These are phyloP conservation scores for Pluteus cervinus DNA, from an alignment of 768 basidiomycete genomes.

Conservation along the genomic window DNA sequence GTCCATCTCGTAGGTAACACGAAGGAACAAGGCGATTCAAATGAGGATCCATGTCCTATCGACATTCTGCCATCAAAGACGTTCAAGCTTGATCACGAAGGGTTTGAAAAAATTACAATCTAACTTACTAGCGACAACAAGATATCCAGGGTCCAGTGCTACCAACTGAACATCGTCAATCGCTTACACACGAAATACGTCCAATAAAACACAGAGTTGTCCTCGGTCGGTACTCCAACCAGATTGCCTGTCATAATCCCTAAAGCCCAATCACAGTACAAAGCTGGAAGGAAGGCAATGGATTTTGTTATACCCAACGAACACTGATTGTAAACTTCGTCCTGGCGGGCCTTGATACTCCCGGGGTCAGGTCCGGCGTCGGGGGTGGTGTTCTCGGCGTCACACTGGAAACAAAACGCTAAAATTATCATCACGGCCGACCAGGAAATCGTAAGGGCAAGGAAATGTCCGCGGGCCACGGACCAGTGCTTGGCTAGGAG, in stretches of 20 bases:
- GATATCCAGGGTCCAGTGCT: too few species aligned
- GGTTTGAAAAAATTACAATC: too few species aligned
- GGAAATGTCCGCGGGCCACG: constrained; percentile 10
- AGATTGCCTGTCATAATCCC: constrained; percentile 23
- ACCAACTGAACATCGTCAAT: constrained; percentile 21
- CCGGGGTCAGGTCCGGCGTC: too few species aligned
- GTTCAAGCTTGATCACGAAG: too few species aligned
- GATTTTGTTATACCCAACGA: constrained; percentile 11
- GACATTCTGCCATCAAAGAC: too few species aligned
- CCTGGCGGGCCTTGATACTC: constrained; percentile 12
- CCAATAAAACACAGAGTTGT: constrained; percentile 21
- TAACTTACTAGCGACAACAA: too few species aligned
- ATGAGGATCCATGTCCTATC: too few species aligned
- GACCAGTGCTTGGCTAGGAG: constrained; percentile 18
- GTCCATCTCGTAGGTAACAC: too few species aligned
- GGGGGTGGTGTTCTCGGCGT: too few species aligned
- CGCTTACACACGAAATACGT: constrained; percentile 21
- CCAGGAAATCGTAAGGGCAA: constrained; percentile 20
- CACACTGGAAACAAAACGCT: too few species aligned
- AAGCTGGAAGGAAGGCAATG: constrained; percentile 19
- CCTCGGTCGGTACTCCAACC: constrained; percentile 18
- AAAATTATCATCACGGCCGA: constrained; percentile 16
- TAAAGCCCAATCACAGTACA: constrained; percentile 21
- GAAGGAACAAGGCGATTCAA: too few species aligned
- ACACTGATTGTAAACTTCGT: constrained; percentile 12